Percentiles rank a stretch among this genome's conserved stretches.
Evolutionary conservation across 768 basidiomycete genomes (phyloP).

Genomic region (Lactarius indigo): DNA sequence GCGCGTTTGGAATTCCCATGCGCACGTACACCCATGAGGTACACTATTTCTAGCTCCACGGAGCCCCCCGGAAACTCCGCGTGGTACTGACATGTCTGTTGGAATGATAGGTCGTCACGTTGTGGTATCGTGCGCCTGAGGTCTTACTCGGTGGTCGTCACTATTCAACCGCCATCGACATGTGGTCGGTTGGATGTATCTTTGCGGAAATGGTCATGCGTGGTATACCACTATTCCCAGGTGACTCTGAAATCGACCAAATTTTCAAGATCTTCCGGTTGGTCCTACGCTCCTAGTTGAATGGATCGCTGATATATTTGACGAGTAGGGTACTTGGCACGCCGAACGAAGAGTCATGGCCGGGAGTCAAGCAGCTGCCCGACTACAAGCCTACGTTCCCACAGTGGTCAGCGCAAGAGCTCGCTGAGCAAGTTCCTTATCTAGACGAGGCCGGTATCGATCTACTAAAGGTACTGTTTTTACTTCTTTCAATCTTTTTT

Average conservation of each 20-base stretch:
- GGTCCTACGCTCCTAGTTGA: slow-evolving; percentile 27
- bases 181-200: slow-evolving; percentile 99
- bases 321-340: slow-evolving; percentile 75
- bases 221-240: slow-evolving; percentile 88
- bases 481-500: neutral
- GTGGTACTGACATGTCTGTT: neutral
- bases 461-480: slow-evolving; percentile 58
- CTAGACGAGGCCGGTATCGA: slow-evolving; percentile 81
- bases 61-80: neutral
- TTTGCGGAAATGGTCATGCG: slow-evolving; percentile 98
- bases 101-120: slow-evolving; percentile 80
- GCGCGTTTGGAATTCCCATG: slow-evolving; percentile 93
- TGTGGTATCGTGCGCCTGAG: slow-evolving; percentile 99
- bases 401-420: slow-evolving; percentile 81
- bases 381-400: slow-evolving; percentile 98
- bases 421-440: slow-evolving; percentile 59
- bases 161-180: slow-evolving; percentile 97
- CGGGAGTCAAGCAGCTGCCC: slow-evolving; percentile 79
- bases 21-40: slow-evolving; percentile 99
- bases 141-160: slow-evolving; percentile 93
- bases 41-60: slow-evolving; percentile 23
- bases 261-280: slow-evolving; percentile 99
- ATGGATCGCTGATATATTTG: neutral
- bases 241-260: slow-evolving; percentile 99
- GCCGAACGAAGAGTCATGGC: slow-evolving; percentile 88